Percentiles rank a stretch among this genome's conserved stretches.
Evolutionary conservation across 768 basidiomycete genomes (phyloP).

Genomic region (Kwoniella botswanensis): DNA sequence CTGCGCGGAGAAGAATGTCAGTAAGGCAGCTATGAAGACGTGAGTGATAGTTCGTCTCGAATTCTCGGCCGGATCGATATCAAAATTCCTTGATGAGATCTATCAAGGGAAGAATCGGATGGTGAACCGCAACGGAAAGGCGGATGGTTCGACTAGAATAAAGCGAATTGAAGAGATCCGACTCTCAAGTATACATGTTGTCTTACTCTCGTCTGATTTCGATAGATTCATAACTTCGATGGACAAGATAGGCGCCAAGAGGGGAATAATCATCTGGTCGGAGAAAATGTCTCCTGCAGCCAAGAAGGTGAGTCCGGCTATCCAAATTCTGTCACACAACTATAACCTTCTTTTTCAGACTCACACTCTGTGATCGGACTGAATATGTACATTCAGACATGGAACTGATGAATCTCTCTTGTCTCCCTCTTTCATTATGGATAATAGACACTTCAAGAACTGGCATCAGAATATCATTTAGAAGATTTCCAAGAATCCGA

Average conservation of each 20-base stretch:
- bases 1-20: conserved; percentile 92
- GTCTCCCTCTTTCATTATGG: conserved; percentile 8
- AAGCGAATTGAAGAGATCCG: no score
- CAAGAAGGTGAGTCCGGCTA: conserved; percentile 70
- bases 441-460: conserved; percentile 82
- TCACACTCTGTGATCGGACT: no score
- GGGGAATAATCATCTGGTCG: conserved; percentile 93
- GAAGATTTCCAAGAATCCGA: conserved; percentile 98
- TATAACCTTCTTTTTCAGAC: neutral
- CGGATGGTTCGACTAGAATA: no score
- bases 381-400: neutral
- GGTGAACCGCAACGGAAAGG: no score
- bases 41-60: conserved; percentile 60
- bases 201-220: neutral
- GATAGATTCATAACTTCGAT: conserved; percentile 81
- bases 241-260: conserved; percentile 85
- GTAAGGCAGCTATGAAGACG: conserved; percentile 98
- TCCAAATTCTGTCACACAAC: neutral
- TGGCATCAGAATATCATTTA: conserved; percentile 81
- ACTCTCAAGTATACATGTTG: neutral
- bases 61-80: neutral
- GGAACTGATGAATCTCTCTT: conserved; percentile 1
- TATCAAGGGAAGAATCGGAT: no score
- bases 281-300: conserved; percentile 97
- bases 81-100: no score